Evolutionary conservation across 1,284 basidiomycete genomes (phyloP).

Genomic region (Mycena citricolor): DNA sequence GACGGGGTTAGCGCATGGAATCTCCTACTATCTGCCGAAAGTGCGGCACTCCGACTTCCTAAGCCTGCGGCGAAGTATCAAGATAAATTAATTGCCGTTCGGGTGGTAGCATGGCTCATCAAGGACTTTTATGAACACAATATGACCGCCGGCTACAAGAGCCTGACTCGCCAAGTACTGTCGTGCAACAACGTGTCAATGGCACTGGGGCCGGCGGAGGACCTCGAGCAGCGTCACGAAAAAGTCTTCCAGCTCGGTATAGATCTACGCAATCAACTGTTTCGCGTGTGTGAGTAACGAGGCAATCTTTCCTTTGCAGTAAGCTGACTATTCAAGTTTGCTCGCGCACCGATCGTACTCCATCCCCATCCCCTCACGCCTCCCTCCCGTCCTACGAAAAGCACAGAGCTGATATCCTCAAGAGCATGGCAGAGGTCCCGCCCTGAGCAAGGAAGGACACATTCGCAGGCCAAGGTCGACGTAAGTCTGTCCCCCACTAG

Average conservation of each 20-base stretch:
- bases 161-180: not conserved
- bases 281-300: conserved; percentile 5
- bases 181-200: conserved; percentile 3
- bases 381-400: conserved; percentile 2
- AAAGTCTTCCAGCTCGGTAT: conserved; percentile 7
- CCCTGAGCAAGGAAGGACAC: not conserved
- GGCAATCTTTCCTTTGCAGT: not conserved
- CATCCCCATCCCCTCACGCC: not conserved
- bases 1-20: conserved; percentile 3
- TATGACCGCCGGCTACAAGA: not conserved
- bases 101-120: conserved; percentile 4
- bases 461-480: conserved; percentile 1
- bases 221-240: not conserved
- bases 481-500: conserved; percentile 1
- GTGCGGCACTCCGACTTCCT: conserved; percentile 1
- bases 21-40: conserved; percentile 5
- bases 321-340: conserved; percentile 2
- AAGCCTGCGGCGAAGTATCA: conserved; percentile 3
- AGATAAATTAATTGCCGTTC: conserved; percentile 6
- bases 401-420: conserved; percentile 4
- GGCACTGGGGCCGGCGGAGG: too few relatives aligned
- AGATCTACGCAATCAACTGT: conserved; percentile 1
- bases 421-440: not conserved
- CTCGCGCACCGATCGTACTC: conserved; percentile 5
- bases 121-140: conserved; percentile 4